Evolutionary conservation across 345 rosid genomes (phyloP).

Genomic region (Moringa oleifera): DNA sequence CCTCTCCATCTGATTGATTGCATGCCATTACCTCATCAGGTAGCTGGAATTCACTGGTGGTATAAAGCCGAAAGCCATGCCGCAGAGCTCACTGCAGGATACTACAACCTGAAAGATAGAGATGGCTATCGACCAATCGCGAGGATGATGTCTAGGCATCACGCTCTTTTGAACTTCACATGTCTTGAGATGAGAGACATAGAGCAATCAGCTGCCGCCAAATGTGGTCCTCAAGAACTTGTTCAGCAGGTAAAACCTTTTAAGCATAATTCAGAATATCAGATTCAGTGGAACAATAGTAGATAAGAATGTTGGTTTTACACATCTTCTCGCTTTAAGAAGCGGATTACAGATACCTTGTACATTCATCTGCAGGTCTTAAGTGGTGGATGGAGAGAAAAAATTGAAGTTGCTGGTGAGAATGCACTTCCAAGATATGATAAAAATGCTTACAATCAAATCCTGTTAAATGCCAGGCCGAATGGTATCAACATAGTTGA

Average conservation of each 20-base stretch:
- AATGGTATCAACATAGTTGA: conserved; percentile 56
- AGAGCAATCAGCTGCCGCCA: conserved; percentile 52
- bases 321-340: too few relatives aligned
- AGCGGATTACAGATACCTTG: too few relatives aligned
- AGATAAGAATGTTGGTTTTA: too few relatives aligned
- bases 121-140: conserved; percentile 66
- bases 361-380: conserved; percentile 80
- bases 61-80: too few relatives aligned
- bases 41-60: conserved; percentile 92
- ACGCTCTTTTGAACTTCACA: conserved; percentile 65
- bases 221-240: too few relatives aligned
- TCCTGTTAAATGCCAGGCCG: conserved; percentile 75
- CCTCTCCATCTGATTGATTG: not conserved
- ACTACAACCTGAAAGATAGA: too few relatives aligned
- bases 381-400: conserved; percentile 74
- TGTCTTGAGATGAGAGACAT: conserved; percentile 79
- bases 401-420: too few relatives aligned
- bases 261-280: too few relatives aligned
- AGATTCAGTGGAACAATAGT: too few relatives aligned
- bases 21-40: conserved; percentile 28
- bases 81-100: too few relatives aligned
- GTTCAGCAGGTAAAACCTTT: too few relatives aligned
- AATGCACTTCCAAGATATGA: too few relatives aligned
- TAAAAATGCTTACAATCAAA: conserved; percentile 61
- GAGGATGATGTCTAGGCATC: conserved; percentile 62